Evolutionary conservation across 805 yeast genomes (phyloP), one percentile per base, ranked within the genome.

Genomic region (Torulaspora maleeae): DNA sequence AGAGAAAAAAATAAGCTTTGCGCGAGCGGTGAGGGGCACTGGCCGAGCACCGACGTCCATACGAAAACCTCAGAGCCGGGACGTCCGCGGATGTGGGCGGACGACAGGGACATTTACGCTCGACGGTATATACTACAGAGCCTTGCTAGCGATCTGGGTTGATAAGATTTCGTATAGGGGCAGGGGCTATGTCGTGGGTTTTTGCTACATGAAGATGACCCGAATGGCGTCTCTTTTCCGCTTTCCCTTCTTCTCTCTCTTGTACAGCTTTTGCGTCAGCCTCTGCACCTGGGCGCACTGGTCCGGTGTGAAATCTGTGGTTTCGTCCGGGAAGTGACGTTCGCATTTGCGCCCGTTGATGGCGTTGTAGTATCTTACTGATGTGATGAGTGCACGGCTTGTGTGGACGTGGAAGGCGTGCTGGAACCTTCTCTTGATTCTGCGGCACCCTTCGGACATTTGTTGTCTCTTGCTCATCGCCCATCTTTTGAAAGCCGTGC

Each of bases 161-260:
- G 30, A 27, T 27, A 27, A 27, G 30, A 6, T 27, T 27, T 27
- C 15, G 30, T 32, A 32, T 32, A 32, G 35, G 16, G 35, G 16
- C 12, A 32, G 17, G 19, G 19, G 16, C 11, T 12, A 30, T 7
- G 22, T 15, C 20, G 2, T 7, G 34, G 10, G n/a, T 16, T 32
- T 32, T 15, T 15, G 35, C 32, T 38, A 38, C 41, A 29, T 45
- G 24, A 52, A 47, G 36, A 52, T 45, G 9, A 52, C 44, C 29
- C 37, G 44, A 4, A 52, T 13, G 4, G 48, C 54, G 24, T 52
- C 56, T 35, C 56, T 38, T 36, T 48, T 52, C 29, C 56, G 37
- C 20, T 35, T 45, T 24, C 56, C 54, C 36, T 39, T 45, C 29
- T 42, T 37, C 32, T 50, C 56, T 7, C 47, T 48, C 36, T 50